A percentile compares a stretch with the other conserved stretches of the same genome.
These are phyloP conservation scores for Umbilicaria muhlenbergii DNA, from an alignment of 495 filamentous ascomycete genomes.

Conservation along the genomic window DNA sequence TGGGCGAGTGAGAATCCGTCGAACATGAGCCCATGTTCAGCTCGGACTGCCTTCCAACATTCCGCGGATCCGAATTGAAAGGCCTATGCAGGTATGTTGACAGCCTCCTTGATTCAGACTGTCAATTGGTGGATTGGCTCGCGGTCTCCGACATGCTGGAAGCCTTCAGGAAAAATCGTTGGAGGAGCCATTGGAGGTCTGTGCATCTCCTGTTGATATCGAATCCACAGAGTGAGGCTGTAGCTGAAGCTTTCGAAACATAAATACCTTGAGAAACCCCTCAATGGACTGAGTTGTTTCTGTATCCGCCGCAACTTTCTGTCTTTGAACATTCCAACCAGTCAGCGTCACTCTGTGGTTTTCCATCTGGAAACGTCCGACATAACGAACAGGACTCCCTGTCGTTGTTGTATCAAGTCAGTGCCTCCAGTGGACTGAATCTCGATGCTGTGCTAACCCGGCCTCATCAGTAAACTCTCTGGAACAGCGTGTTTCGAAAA, in stretches of 20 bases:
- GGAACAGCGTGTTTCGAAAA: too few relatives aligned
- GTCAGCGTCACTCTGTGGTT: too few relatives aligned
- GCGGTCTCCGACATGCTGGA: neutral
- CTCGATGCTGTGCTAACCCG: too few relatives aligned
- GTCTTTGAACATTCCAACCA: too few relatives aligned
- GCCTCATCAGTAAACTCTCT: too few relatives aligned
- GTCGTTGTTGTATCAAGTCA: too few relatives aligned
- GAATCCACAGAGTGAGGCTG: constrained; percentile 6
- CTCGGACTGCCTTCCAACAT: too few relatives aligned
- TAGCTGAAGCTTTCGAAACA: constrained; percentile 5
- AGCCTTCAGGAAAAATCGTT: neutral
- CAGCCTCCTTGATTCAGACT: constrained; percentile 2
- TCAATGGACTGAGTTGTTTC: neutral
- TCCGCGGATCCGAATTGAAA: neutral
- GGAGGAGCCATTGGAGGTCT: neutral
- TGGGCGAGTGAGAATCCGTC: neutral
- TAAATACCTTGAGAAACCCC: constrained; percentile 8
- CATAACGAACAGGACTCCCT: too few relatives aligned
- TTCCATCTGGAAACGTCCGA: too few relatives aligned
- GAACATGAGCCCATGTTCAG: too few relatives aligned
- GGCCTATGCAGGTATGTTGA: constrained; percentile 5
- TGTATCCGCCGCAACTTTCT: neutral
- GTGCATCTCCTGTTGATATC: neutral
- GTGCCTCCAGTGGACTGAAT: too few relatives aligned
- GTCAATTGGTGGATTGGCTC: constrained; percentile 2